Evolutionary conservation across 768 basidiomycete genomes (phyloP).

Genomic region (Termitomyces sp.): DNA sequence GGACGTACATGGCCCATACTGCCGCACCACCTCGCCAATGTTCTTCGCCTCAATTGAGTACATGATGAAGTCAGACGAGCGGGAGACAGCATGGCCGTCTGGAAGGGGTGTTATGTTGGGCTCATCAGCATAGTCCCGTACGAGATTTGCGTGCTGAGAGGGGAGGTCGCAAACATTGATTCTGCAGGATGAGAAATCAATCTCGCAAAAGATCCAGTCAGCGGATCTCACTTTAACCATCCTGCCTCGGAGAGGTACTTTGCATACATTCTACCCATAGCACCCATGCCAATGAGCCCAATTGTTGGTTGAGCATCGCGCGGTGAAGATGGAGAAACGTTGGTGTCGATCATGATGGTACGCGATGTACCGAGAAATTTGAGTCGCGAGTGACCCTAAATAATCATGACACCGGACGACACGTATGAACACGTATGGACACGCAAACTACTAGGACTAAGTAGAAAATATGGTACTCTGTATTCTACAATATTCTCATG

Average conservation of each 20-base stretch:
- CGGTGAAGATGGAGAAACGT: constrained; percentile 30
- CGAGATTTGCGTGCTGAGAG: constrained; percentile 62
- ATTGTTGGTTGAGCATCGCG: constrained; percentile 63
- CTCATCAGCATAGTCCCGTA: constrained; percentile 46
- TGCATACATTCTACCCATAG: constrained; percentile 97
- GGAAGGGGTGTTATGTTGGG: constrained; percentile 63
- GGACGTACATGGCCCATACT: constrained; percentile 87
- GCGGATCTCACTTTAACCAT: constrained; percentile 71
- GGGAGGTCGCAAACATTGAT: constrained; percentile 36
- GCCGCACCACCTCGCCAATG: constrained; percentile 76
- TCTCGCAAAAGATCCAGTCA: not conserved
- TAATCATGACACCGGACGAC: no score
- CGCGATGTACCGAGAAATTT: not conserved
- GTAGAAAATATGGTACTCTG: no score
- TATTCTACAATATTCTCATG: constrained; percentile 1
- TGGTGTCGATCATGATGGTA: constrained; percentile 15
- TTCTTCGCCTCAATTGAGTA: constrained; percentile 94
- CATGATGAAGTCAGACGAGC: constrained; percentile 89
- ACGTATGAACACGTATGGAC: no score
- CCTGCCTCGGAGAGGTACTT: constrained; percentile 72
- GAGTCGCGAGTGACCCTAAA: not conserved
- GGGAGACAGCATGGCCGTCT: constrained; percentile 87
- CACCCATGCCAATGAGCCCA: constrained; percentile 95
- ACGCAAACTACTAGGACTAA: no score
- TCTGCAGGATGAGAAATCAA: constrained; percentile 4